Percentiles rank a stretch among this genome's conserved stretches.
These are phyloP conservation scores for Penicillium glabrum DNA, from an alignment of 2,329 filamentous ascomycete species.

Conservation along the genomic window DNA sequence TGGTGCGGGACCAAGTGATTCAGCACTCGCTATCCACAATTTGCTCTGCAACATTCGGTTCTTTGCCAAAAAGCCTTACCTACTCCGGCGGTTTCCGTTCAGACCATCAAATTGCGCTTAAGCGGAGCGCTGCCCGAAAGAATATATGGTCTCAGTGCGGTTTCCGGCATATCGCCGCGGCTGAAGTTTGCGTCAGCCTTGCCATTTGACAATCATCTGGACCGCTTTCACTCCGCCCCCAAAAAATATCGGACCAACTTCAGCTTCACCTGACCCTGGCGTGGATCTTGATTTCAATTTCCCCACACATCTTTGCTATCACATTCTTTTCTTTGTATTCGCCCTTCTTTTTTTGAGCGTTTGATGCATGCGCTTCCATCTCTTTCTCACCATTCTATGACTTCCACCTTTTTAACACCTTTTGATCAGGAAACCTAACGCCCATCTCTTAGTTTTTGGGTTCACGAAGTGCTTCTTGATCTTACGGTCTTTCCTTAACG, in stretches of 20 bases:
- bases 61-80: background rate
- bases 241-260: background rate
- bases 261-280: background rate
- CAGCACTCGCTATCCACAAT: background rate
- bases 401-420: constrained; percentile 13
- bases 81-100: background rate
- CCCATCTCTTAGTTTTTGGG: constrained; percentile 22
- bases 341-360: background rate
- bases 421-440: constrained; percentile 27
- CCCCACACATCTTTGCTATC: background rate
- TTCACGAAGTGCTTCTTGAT: constrained; percentile 34
- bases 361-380: background rate
- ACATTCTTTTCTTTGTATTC: constrained; percentile 3
- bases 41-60: constrained; percentile 1
- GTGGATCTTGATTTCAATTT: background rate
- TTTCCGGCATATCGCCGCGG: constrained; percentile 8
- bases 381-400: constrained; percentile 14
- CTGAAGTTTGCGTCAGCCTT: constrained; percentile 2
- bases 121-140: background rate
- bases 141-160: constrained; percentile 9
- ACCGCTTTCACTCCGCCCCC: constrained; percentile 2
- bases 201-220: background rate
- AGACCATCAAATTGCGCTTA: background rate
- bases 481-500: constrained; percentile 41
- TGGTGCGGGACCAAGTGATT: constrained; percentile 1